Evolutionary conservation across 2,329 filamentous ascomycete genomes (phyloP).

Genomic region (Chaetomium sp.): DNA sequence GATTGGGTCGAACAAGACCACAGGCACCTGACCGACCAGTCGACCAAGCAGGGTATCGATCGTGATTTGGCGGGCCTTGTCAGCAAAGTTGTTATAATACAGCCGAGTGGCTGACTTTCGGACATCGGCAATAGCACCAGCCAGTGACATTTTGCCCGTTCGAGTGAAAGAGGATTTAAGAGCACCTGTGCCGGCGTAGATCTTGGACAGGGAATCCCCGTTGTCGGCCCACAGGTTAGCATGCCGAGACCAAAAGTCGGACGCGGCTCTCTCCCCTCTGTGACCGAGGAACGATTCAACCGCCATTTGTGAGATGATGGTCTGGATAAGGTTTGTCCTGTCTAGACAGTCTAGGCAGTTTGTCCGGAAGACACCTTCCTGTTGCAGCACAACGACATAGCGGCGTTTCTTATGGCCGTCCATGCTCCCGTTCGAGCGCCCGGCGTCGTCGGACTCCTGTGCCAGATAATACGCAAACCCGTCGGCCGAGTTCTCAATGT

Average conservation of each 20-base stretch:
- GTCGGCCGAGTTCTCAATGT: conserved; percentile 73
- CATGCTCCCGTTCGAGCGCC: conserved; percentile 34
- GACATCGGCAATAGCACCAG: conserved; percentile 88
- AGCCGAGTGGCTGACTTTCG: conserved; percentile 89
- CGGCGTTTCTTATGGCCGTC: conserved; percentile 30
- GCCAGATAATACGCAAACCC: conserved; percentile 90
- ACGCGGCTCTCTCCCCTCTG: conserved; percentile 58
- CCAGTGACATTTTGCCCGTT: conserved; percentile 90
- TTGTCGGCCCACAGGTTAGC: conserved; percentile 96
- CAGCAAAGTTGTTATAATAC: conserved; percentile 96
- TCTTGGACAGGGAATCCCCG: conserved; percentile 86
- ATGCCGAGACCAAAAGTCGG: conserved; percentile 88
- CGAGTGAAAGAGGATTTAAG: conserved; percentile 93
- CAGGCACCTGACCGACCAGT: conserved; percentile 73
- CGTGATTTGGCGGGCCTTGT: conserved; percentile 86
- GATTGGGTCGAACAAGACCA: conserved; percentile 87
- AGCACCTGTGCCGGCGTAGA: conserved; percentile 93
- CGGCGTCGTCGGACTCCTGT: conserved; percentile 58
- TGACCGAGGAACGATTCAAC: conserved; percentile 77
- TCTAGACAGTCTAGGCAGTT: conserved; percentile 97
- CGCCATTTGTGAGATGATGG: conserved; percentile 89
- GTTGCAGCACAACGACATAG: conserved; percentile 70
- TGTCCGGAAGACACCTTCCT: conserved; percentile 91
- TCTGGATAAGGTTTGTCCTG: conserved; percentile 92
- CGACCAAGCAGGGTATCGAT: conserved; percentile 90